Evolutionary conservation across 228 moss, liverwort and hornwort species (phyloP), one percentile per base, ranked within the genome.

Genomic region (Sphagnum magellanicum): DNA sequence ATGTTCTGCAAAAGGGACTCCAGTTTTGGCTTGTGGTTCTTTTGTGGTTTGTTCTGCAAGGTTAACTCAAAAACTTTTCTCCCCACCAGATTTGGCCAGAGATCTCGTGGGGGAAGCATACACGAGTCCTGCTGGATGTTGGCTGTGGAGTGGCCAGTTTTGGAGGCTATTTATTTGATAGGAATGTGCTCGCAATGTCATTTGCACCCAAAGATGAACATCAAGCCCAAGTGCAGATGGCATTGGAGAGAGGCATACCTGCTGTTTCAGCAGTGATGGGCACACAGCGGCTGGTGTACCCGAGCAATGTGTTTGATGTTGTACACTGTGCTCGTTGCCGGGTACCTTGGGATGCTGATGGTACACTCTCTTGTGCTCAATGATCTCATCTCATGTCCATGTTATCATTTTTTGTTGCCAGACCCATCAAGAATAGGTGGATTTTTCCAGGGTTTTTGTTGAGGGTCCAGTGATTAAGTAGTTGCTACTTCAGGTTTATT

Each of bases 121-220:
- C 87, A 12, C 90, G 95, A 75, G 84, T 83, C 14, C 49, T 95
- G 51, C 74, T 95, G 71, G 95, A 95, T 68, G 85, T 95, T 57
- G 95, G 95, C 64, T 95, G 95, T 64, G 95, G 95, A 69, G 95
- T 95, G 52, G 95, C 95, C 72, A 95, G 95, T 74, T 89, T 95
- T 52, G 95, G 95, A 78, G 95, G 95, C 50, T 89, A 84, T 63
- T 67, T 95, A 73, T 92, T 95, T 65, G 92, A 95, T 16, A 90
- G 69, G 75, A 71, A 95, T 77, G 95, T 77, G 48, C 82, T 95
- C 16, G 72, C 89, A 8, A 87, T 95, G 89, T 95, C 95, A 59
- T 76, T 95, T 71, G 95, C 95, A n/a, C 95, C 95, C 3, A 95
- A 95, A 77, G 95, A 95, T 74, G 95, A 95, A 60, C 95, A 95